Evolutionary conservation across 306 rosid species (phyloP).

Genomic region (Casuarina cunninghamiana): DNA sequence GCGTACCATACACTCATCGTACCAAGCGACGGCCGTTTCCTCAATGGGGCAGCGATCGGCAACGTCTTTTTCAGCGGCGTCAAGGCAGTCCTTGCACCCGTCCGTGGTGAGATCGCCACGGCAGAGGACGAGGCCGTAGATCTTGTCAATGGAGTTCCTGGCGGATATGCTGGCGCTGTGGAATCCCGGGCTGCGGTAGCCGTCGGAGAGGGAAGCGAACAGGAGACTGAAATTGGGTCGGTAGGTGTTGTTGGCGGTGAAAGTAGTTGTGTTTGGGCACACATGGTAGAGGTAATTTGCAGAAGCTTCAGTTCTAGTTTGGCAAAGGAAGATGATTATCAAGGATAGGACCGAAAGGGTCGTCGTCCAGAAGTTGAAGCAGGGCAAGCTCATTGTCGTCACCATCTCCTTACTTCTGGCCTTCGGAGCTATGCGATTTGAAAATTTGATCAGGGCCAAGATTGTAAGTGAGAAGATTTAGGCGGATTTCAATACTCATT

Average conservation of each 20-base stretch:
- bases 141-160: too few relatives aligned
- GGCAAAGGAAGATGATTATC: background rate
- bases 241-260: too few relatives aligned
- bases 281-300: too few relatives aligned
- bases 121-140: too few relatives aligned
- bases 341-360: background rate
- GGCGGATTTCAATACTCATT: too few relatives aligned
- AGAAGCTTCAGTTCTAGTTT: background rate
- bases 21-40: slow-evolving; percentile 23
- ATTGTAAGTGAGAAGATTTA: too few relatives aligned
- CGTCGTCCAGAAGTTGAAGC: background rate
- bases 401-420: background rate
- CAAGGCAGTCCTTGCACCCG: slow-evolving; percentile 45
- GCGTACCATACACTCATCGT: too few relatives aligned
- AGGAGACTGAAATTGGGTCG: background rate
- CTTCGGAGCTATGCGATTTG: too few relatives aligned
- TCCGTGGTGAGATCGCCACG: slow-evolving; percentile 29
- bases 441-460: too few relatives aligned
- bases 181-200: too few relatives aligned
- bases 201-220: slow-evolving; percentile 3
- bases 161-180: background rate
- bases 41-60: slow-evolving; percentile 25
- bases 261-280: too few relatives aligned
- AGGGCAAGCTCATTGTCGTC: background rate
- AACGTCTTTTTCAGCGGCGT: slow-evolving; percentile 30